A percentile compares a stretch with the other conserved stretches of the same genome.
These are phyloP conservation scores for Cyclaneusma minus DNA, from an alignment of 2,329 filamentous ascomycete species.

Conservation along the genomic window DNA sequence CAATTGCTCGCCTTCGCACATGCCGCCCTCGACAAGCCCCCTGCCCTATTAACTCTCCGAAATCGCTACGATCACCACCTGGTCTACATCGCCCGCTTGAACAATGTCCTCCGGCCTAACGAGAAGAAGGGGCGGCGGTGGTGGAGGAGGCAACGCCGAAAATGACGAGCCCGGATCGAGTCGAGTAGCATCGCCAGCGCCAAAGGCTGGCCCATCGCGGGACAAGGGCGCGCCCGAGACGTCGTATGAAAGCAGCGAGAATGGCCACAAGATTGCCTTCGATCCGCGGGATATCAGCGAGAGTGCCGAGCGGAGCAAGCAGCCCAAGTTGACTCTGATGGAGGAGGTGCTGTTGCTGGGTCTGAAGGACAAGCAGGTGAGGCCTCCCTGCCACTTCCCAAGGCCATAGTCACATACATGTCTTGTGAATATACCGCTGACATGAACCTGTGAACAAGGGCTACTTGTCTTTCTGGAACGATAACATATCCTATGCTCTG, in stretches of 20 bases:
- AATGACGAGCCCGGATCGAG: conserved; percentile 47
- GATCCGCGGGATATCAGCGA: conserved; percentile 96
- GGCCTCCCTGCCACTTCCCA: conserved; percentile 15
- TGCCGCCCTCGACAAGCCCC: too few species aligned
- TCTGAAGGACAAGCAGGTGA: conserved; percentile 95
- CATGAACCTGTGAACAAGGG: conserved; percentile 38
- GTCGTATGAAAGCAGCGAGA: conserved; percentile 81
- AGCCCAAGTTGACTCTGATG: conserved; percentile 97
- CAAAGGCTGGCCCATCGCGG: conserved; percentile 41
- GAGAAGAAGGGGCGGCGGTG: conserved; percentile 50
- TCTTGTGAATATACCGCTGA: too few species aligned
- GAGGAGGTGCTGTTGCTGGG: conserved; percentile 93
- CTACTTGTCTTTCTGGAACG: conserved; percentile 99
- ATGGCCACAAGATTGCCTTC: conserved; percentile 97
- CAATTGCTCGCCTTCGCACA: too few species aligned
- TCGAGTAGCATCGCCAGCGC: conserved; percentile 50
- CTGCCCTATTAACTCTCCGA: too few species aligned
- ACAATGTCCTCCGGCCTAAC: conserved; percentile 41
- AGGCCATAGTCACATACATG: conserved; percentile 9
- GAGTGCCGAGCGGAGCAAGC: conserved; percentile 88
- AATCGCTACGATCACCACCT: too few species aligned
- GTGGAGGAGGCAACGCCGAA: conserved; percentile 34
- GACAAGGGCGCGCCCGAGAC: conserved; percentile 52
- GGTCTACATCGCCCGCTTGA: conserved; percentile 7
- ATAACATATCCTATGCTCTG: conserved; percentile 97